Evolutionary conservation across 495 filamentous ascomycete species (phyloP), one percentile per base, ranked within the genome.

Genomic region (Lepidopterella palustris): DNA sequence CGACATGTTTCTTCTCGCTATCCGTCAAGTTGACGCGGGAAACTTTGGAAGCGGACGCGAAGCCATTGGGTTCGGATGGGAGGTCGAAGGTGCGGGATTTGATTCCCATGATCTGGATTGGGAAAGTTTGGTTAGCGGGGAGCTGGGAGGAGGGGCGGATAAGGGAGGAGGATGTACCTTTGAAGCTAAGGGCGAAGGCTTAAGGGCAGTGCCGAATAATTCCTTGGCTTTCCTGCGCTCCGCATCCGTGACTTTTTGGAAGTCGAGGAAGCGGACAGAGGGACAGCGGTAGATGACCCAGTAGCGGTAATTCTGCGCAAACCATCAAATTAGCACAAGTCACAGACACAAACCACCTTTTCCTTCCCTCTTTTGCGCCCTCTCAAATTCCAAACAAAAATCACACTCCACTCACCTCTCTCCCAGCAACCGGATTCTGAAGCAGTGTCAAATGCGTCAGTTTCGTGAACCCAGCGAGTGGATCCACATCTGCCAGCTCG

Each of bases 251-350:
- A 97, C 89, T 74, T 93, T 95, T 55, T 84, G 81, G 72, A 90
- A 97, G 76, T 99, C 95, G 47, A 99, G 79, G 77, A 96, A 96
- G 32, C 92, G 87, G 24, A 99, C 82, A 21, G 78, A 79, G 3
- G 91, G 90, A 65, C 85, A 86, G 47, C 86, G 82, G 88, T 87
- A 97, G 67, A 99, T 82, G 35, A 95, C 74, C 87, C 88, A 99
- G 73, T 85, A 85, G 15, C 93, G 84, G 74, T 97, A 99, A 72
- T 97, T 73, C 93, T 97, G 69, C 45, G 13, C 13, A 6, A 8
- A 26, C 18, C 45, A 45, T 21, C n/a, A 32, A 45, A 25, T 21
- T 4, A 40, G 42, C 13, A 57, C 47, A 13, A 20, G 13, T 18
- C 10, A 3, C 2, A 18, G n/a, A 55, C 61, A n/a, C 59, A 57